Evolutionary conservation across 169 alveolate genomes (phyloP), one percentile per base, ranked within the genome.

Genomic region (Plasmodium billcollinsi): DNA sequence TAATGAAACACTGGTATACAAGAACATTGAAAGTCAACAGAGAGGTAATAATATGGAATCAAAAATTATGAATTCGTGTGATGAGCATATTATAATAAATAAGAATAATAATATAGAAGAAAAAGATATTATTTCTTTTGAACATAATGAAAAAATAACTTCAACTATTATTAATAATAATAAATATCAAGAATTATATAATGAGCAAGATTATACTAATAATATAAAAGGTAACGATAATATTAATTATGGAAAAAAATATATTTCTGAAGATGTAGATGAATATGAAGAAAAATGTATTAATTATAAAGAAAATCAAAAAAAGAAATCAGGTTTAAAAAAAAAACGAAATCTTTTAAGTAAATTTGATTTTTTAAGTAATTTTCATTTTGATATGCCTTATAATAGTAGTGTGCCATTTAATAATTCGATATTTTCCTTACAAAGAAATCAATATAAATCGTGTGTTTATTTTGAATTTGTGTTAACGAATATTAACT

Each of bases 371-470:
- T 83, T 29, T 58, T 61, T 83, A 7, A 83, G 63, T 29, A 67
- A 83, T 12, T 83, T 45, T 47, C 33, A 63, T 33, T 83, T 83
- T 72, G 50, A 58, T 14, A 54, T 67, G 3, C 83, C 91, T 47
- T 69, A 67, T 39, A 83, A 56, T 8, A 24, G 52, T 15, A 43
- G 47, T 14, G 52, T 83, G 2, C 91, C 91, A 2, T 83, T 83
- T 83, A 69, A 67, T 56, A 83, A 58, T 59, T 69, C 91, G 43
- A 69, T 50, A 20, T 83, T 83, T 83, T 83, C 91, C 2, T 50
- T 83, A 20, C 91, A 83, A 69, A 83, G 50, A 83, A 83, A 69
- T 69, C 83, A 83, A 4, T 58, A 69, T 52, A 69, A 33, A n/a
- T 83, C 91, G 0, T 69, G 47, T 43, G 76, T 69, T 0, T 83